These are phyloP conservation scores for Chaetomidium leptoderma DNA, from an alignment of 495 filamentous ascomycete genomes.

Conservation along the genomic window DNA sequence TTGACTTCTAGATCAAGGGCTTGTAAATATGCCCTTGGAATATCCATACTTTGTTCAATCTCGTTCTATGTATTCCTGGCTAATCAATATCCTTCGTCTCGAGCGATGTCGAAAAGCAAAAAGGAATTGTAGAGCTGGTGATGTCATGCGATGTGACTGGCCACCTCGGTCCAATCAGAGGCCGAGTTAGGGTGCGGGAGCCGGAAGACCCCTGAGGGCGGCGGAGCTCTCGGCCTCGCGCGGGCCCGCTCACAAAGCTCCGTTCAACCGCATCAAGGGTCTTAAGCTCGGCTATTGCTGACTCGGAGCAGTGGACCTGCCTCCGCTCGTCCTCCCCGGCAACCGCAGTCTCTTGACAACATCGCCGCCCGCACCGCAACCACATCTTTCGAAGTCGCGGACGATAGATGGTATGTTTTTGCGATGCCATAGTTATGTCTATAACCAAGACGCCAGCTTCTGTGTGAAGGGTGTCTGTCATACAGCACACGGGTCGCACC, in stretches of 20 bases:
- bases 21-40: too few relatives aligned
- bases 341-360: too few relatives aligned
- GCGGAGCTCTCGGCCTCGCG: background rate
- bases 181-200: background rate
- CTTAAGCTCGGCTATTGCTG: conserved; percentile 18
- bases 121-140: conserved; percentile 4
- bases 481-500: too few relatives aligned
- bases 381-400: too few relatives aligned
- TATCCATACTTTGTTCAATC: background rate
- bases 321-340: background rate
- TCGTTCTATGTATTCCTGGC: background rate
- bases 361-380: too few relatives aligned
- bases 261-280: conserved; percentile 5
- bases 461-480: too few relatives aligned
- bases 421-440: too few relatives aligned
- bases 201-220: background rate
- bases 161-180: conserved; percentile 13
- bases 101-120: background rate
- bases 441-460: too few relatives aligned
- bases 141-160: conserved; percentile 15
- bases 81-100: background rate
- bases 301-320: conserved; percentile 9
- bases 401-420: too few relatives aligned
- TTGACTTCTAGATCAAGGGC: too few relatives aligned
- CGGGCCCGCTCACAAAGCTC: conserved; percentile 1